Percentiles rank a stretch among this genome's conserved stretches.
Evolutionary conservation across 2,329 filamentous ascomycete genomes (phyloP).

Genomic region (Fusarium pseudoanthophilum): DNA sequence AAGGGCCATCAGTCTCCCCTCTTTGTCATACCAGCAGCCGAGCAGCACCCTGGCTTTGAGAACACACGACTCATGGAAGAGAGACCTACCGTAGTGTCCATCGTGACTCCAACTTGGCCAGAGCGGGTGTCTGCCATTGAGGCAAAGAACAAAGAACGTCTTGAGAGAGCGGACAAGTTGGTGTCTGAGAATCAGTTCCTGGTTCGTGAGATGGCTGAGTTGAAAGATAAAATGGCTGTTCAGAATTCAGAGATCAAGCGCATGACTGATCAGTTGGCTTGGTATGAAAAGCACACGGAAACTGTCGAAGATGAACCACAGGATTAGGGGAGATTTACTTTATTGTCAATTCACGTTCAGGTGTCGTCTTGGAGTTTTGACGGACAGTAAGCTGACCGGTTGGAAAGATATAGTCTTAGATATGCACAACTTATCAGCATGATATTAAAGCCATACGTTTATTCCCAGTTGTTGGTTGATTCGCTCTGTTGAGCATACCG

Average conservation of each 20-base stretch:
- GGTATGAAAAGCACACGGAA: conserved; percentile 27
- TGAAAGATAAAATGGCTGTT: conserved; percentile 32
- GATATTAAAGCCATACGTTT: neutral
- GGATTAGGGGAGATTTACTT: neutral
- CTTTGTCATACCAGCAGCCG: conserved; percentile 64
- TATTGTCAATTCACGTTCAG: neutral
- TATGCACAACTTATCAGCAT: no score
- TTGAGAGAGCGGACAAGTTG: conserved; percentile 38
- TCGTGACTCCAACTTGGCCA: conserved; percentile 47
- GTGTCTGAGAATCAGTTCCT: conserved; percentile 32
- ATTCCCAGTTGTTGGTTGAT: neutral
- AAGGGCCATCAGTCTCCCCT: conserved; percentile 57
- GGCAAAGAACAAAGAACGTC: conserved; percentile 32
- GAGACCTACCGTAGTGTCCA: conserved; percentile 53
- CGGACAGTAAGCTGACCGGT: neutral
- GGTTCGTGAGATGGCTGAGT: conserved; percentile 36
- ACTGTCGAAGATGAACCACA: neutral
- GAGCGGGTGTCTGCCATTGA: conserved; percentile 49
- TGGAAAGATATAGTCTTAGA: neutral
- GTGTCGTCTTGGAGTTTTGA: neutral
- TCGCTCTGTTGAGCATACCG: neutral
- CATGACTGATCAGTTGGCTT: conserved; percentile 28
- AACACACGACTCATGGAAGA: conserved; percentile 59
- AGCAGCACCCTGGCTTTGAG: conserved; percentile 57
- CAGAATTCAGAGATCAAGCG: conserved; percentile 36